Evolutionary conservation across 331 rosid species (phyloP), one percentile per base, ranked within the genome.

Genomic region (Acacia pycnantha): DNA sequence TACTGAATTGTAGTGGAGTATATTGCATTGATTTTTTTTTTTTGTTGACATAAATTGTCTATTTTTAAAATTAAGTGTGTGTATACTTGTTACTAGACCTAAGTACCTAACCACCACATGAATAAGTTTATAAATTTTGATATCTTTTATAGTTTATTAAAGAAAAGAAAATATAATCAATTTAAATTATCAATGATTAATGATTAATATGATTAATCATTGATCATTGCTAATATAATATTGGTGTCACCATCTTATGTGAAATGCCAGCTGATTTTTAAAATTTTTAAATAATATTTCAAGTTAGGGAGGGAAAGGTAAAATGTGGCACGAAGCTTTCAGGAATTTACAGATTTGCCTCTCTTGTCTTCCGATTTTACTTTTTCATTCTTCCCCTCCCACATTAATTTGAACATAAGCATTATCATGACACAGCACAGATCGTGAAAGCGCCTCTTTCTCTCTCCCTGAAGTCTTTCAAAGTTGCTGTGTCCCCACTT

Each of bases 371-470:
- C 22, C 13, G 16, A 54, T 44, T 68, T 24, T 65, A 61, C 26
- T 9, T 7, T 53, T 50, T 70, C 62, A 56, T 53, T 74, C 83
- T 77, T 77, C 83, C 82, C 69, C 83, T 80, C 69, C 50, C 79
- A 29, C 68, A 31, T 85, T 77, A 82, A 85, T 87, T 87, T 85
- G 90, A 87, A 85, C 87, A 51, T 31, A 83, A 80, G 79, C 87
- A 83, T 65, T 70, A 83, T 53, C 78, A 81, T 64, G 66, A 48
- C 80, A 48, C 68, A 43, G 65, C 85, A 75, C 77, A 79, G 84
- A 74, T 82, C 86, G 90, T 79, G 90, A 84, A 87, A 82, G 81
- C 86, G 81, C 80, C 84, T 78, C 70, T 53, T 54, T 46, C 81
- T 47, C 76, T 71, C 75, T 70, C 75, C 26, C 56, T 70, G 4